These are phyloP conservation scores for Kalmanozyma brasiliensis DNA, from an alignment of 1,284 basidiomycete species.

Conservation along the genomic window DNA sequence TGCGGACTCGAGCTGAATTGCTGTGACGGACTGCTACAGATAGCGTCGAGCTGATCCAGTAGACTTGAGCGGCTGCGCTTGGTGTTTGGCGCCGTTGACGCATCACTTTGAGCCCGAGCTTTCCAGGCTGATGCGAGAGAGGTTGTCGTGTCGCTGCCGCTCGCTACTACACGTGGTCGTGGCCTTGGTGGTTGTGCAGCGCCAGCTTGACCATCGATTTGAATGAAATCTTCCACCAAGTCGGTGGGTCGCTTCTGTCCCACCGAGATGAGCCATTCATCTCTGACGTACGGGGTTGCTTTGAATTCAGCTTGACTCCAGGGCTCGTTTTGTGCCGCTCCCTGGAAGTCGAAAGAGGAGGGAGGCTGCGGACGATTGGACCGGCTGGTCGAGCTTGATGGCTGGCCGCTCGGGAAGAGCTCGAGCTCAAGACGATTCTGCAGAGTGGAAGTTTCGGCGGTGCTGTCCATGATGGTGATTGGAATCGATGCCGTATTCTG, in stretches of 20 bases:
- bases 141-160: neutral
- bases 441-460: constrained; percentile 4
- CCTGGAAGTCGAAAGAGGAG: constrained; percentile 22
- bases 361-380: constrained; percentile 2
- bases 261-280: constrained; percentile 35
- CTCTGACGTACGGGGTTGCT: constrained; percentile 19
- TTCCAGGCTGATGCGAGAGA: neutral
- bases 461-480: constrained; percentile 9
- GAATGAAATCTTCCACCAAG: constrained; percentile 13
- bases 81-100: neutral
- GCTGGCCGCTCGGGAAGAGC: constrained; percentile 24
- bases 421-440: constrained; percentile 20
- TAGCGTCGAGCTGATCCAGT: constrained; percentile 32
- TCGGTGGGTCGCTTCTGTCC: constrained; percentile 30
- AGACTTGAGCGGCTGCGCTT: constrained; percentile 21
- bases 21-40: constrained; percentile 25
- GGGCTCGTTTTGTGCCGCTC: constrained; percentile 11
- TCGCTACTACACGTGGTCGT: neutral
- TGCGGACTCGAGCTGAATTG: constrained; percentile 7
- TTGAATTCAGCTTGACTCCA: constrained; percentile 19
- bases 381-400: constrained; percentile 3
- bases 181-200: neutral
- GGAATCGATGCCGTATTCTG: constrained; percentile 9
- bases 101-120: neutral
- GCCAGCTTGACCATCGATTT: neutral